Percentiles rank a stretch among this genome's conserved stretches.
These are phyloP conservation scores for Bretziella fagacearum DNA, from an alignment of 2,329 filamentous ascomycete species.

Conservation along the genomic window DNA sequence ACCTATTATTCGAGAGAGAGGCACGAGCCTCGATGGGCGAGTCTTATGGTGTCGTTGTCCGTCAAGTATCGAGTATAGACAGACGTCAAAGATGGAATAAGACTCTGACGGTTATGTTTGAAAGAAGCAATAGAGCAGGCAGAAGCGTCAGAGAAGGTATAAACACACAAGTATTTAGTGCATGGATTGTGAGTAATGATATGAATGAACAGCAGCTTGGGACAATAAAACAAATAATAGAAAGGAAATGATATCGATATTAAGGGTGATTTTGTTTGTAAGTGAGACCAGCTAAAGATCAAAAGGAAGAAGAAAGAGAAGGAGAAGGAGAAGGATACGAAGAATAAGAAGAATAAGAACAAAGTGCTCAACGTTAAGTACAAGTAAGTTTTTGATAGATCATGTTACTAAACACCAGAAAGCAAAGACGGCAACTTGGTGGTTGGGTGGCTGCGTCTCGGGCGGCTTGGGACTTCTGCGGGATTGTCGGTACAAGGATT, in stretches of 20 bases:
- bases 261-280: conserved; percentile 17
- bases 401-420: no score
- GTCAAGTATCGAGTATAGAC: not conserved
- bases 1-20: not conserved
- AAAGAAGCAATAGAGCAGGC: conserved; percentile 1
- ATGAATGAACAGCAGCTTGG: conserved; percentile 14
- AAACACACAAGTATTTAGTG: not conserved
- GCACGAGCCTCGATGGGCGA: not conserved
- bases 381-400: conserved; percentile 1
- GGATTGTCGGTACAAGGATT: not conserved
- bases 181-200: not conserved
- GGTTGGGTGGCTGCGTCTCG: not conserved
- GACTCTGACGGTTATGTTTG: not conserved
- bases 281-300: conserved; percentile 41
- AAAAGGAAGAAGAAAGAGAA: conserved; percentile 24
- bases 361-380: not conserved
- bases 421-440: not conserved
- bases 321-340: conserved; percentile 20
- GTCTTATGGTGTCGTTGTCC: not conserved
- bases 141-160: not conserved
- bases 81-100: not conserved
- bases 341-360: conserved; percentile 14
- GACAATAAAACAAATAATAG: conserved; percentile 21
- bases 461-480: not conserved
- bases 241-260: conserved; percentile 22